Conservation (phyloP, 2,329 filamentous ascomycete species). For the Trichoderma asperellum region DNA sequence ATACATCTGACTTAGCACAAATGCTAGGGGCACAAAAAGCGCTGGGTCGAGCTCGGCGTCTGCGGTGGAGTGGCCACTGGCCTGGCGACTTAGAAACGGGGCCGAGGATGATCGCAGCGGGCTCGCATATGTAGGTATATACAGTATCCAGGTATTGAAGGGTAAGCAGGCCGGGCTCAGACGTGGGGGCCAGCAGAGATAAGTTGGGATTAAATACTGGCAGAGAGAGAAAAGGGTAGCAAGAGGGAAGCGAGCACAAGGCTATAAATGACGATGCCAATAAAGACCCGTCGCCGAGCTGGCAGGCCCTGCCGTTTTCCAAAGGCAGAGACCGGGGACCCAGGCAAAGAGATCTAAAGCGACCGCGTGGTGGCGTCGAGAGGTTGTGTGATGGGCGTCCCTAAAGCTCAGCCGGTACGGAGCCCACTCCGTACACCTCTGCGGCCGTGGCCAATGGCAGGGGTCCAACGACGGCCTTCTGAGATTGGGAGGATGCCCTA, state of each 20-base stretch:
- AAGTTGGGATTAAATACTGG: constrained; percentile 24
- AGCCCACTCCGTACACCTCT: constrained; percentile 25
- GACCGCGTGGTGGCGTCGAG: constrained; percentile 44
- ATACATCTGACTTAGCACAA: constrained; percentile 44
- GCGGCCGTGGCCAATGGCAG: constrained; percentile 26
- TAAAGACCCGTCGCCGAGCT: constrained; percentile 30
- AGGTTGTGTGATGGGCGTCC: constrained; percentile 36
- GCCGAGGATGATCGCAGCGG: constrained; percentile 29
- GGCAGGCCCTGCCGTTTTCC: constrained; percentile 29
- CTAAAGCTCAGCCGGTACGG: constrained; percentile 28
- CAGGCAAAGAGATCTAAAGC: constrained; percentile 42
- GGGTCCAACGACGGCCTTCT: constrained; percentile 20
- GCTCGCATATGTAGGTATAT: constrained; percentile 19
- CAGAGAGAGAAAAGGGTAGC: constrained; percentile 25
- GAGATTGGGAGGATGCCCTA: constrained; percentile 28
- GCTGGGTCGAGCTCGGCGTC: constrained; percentile 29
- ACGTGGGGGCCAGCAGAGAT: constrained; percentile 20
- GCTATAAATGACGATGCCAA: constrained; percentile 30
- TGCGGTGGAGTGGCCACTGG: constrained; percentile 29
- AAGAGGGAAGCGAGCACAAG: constrained; percentile 27
- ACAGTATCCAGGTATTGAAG: neutral
- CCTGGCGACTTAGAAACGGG: constrained; percentile 24
- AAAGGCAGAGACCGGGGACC: constrained; percentile 29
- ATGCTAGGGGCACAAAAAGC: constrained; percentile 28
- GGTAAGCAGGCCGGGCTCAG: constrained; percentile 20